Conservation (phyloP, 2,329 filamentous ascomycete species). For the Stylonectria norvegica region DNA sequence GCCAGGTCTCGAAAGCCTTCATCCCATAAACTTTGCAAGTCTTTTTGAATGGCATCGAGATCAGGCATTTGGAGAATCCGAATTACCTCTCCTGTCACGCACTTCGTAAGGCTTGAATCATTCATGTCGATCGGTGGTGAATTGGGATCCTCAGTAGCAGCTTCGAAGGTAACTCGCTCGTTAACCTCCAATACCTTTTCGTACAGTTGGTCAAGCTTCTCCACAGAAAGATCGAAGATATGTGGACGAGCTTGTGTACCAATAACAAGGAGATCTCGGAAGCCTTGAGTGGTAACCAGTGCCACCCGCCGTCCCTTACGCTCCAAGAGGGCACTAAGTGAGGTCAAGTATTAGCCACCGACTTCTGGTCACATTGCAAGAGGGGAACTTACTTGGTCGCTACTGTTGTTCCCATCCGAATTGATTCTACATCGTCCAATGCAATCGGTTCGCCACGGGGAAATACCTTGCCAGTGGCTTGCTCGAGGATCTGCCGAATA, state of each 20-base stretch:
- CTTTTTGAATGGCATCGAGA: conserved; percentile 48
- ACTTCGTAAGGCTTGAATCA: conserved; percentile 59
- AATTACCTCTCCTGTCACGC: conserved; percentile 66
- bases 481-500: conserved; percentile 50
- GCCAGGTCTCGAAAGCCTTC: conserved; percentile 51
- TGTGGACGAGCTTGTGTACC: conserved; percentile 70
- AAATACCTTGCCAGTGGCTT: conserved; percentile 30
- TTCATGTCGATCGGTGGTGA: conserved; percentile 43
- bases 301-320: conserved; percentile 70
- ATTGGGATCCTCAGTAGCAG: conserved; percentile 68
- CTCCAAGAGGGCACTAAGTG: conserved; percentile 69
- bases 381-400: too few species aligned
- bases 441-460: conserved; percentile 35
- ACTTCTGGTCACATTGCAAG: too few species aligned
- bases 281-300: conserved; percentile 68
- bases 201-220: conserved; percentile 66
- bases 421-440: conserved; percentile 52
- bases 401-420: conserved; percentile 78
- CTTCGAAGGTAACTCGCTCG: conserved; percentile 69
- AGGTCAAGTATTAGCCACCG: too few species aligned
- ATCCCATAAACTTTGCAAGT: conserved; percentile 59
- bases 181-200: conserved; percentile 70
- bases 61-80: conserved; percentile 61
- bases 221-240: conserved; percentile 70
- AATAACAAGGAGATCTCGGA: conserved; percentile 68